phyloP scores from a whole-genome alignment of 192 early-diverging fungal genomes.

The Coemansia sp. region DNA sequence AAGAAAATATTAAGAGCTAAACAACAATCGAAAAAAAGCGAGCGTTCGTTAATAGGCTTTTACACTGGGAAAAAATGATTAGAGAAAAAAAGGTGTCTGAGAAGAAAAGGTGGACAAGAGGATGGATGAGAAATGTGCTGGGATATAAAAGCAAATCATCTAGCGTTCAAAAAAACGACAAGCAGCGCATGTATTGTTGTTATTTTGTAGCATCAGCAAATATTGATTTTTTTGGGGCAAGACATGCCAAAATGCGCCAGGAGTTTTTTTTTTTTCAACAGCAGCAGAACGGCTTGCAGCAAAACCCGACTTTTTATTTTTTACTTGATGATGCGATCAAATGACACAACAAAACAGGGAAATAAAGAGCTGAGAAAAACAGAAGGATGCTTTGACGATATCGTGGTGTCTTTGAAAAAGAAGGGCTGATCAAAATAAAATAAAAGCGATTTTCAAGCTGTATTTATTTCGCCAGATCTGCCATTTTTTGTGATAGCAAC shows the following conservation, averaged over 20 bases:
- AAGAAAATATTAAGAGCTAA: background rate
- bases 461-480: background rate
- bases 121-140: background rate
- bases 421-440: constrained; percentile 6
- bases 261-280: background rate
- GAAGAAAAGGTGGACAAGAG: background rate
- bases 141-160: background rate
- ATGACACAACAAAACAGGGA: background rate
- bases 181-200: background rate
- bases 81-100: constrained; percentile 1
- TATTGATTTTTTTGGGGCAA: background rate
- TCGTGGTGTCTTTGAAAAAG: background rate
- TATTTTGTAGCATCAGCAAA: too few species aligned
- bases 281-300: too few species aligned
- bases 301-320: too few species aligned
- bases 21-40: constrained; percentile 1
- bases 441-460: background rate
- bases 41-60: background rate
- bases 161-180: background rate
- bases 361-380: background rate
- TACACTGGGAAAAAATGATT: background rate
- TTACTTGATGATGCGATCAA: too few species aligned
- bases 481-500: background rate
- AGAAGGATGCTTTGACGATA: background rate
- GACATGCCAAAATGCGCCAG: background rate